These are phyloP conservation scores for Xanthoconium separans DNA, from an alignment of 1,284 basidiomycete species.

Conservation along the genomic window DNA sequence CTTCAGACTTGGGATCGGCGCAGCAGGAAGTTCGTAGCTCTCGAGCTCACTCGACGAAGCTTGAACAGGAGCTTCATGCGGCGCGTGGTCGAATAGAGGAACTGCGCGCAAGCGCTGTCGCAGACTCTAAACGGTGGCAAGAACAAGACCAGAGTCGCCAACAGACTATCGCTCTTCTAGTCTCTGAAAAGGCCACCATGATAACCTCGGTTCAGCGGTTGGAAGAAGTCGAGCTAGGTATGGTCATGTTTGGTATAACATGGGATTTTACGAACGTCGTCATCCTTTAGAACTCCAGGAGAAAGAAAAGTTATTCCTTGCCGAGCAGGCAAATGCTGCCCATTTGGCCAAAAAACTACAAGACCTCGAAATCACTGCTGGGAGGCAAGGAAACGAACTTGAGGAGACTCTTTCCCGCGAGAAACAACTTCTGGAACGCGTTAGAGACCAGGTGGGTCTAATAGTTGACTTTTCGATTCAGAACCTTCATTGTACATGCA, in stretches of 20 bases:
- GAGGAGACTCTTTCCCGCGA: conserved; percentile 40
- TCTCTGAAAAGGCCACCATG: conserved; percentile 67
- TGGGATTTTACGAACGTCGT: neutral
- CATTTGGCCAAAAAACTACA: conserved; percentile 43
- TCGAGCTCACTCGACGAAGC: conserved; percentile 8
- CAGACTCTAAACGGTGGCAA: conserved; percentile 20
- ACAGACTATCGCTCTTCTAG: conserved; percentile 64
- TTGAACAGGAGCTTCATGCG: conserved; percentile 25
- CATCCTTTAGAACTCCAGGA: conserved; percentile 45
- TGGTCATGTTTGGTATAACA: conserved; percentile 2
- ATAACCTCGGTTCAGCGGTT: conserved; percentile 51
- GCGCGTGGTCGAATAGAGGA: conserved; percentile 22
- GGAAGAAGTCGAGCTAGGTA: conserved; percentile 52
- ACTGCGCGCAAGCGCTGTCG: conserved; percentile 13
- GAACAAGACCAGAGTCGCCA: conserved; percentile 52
- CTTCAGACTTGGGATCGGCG: conserved; percentile 16
- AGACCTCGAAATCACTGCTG: conserved; percentile 40
- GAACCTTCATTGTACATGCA: conserved; percentile 24
- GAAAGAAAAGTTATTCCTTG: conserved; percentile 42
- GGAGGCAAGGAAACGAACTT: conserved; percentile 41
- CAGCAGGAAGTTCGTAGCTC: conserved; percentile 12
- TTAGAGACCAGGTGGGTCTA: conserved; percentile 57
- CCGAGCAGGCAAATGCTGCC: conserved; percentile 42
- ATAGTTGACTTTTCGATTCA: neutral
- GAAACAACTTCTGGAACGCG: conserved; percentile 55